Conservation (phyloP, 805 yeast species). For the Cyberlindnera veronae region DNA sequence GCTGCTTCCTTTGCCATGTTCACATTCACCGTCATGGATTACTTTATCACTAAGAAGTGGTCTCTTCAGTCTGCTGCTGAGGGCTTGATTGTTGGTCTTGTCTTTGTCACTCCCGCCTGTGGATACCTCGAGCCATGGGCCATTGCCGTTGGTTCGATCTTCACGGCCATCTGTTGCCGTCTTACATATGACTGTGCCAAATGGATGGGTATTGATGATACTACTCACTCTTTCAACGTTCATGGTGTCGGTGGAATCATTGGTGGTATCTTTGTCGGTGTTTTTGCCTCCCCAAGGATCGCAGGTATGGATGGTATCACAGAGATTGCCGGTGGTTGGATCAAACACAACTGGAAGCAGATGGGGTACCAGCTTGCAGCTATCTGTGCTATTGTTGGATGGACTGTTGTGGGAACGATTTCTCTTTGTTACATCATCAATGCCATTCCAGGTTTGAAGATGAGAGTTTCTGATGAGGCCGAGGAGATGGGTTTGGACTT, state of each 20-base stretch:
- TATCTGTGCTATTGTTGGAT: slow-evolving; percentile 33
- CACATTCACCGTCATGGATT: slow-evolving; percentile 87
- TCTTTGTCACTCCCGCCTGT: slow-evolving; percentile 96
- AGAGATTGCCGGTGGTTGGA: slow-evolving; percentile 89
- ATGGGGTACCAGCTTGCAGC: slow-evolving; percentile 85
- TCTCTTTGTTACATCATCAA: slow-evolving; percentile 45
- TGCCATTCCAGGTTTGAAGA: slow-evolving; percentile 46
- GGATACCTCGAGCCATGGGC: slow-evolving; percentile 93
- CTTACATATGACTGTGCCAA: slow-evolving; percentile 81
- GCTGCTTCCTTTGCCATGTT: slow-evolving; percentile 87
- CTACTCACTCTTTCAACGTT: slow-evolving; percentile 90
- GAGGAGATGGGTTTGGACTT: slow-evolving; percentile 52
- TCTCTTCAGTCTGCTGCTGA: slow-evolving; percentile 91
- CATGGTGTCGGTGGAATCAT: slow-evolving; percentile 96
- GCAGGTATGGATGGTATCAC: slow-evolving; percentile 87
- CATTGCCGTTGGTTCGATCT: slow-evolving; percentile 74
- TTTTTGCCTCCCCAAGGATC: slow-evolving; percentile 82
- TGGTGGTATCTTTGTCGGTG: slow-evolving; percentile 79
- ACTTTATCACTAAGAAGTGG: slow-evolving; percentile 80
- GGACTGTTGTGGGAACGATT: slow-evolving; percentile 44
- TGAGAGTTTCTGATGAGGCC: slow-evolving; percentile 42
- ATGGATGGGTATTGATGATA: slow-evolving; percentile 78
- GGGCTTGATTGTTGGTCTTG: slow-evolving; percentile 91
- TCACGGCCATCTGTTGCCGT: slow-evolving; percentile 80
- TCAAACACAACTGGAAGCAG: slow-evolving; percentile 86